Conservation (phyloP, 2,329 filamentous ascomycete species). For the Didymella lethalis region DNA sequence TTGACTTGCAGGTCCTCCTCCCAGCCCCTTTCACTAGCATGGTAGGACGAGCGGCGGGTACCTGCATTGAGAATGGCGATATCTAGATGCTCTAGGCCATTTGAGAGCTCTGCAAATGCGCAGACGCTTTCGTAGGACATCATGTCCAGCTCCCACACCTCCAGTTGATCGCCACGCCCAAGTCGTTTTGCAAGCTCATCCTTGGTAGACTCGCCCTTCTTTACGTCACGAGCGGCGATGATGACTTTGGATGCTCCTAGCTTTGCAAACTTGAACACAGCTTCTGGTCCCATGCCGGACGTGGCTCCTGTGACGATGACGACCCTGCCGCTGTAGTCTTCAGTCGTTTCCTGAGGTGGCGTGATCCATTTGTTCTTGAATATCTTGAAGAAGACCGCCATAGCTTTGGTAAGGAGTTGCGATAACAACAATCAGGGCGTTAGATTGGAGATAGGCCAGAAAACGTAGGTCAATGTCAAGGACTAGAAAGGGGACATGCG, state of each 20-base stretch:
- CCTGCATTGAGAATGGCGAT: conserved; percentile 54
- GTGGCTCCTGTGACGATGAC: conserved; percentile 58
- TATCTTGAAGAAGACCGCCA: conserved; percentile 35
- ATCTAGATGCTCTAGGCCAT: conserved; percentile 46
- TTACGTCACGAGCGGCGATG: conserved; percentile 46
- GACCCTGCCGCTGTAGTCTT: conserved; percentile 49
- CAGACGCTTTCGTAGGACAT: conserved; percentile 45
- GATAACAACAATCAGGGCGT: background rate
- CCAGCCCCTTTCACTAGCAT: conserved; percentile 45
- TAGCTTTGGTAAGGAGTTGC: conserved; percentile 5
- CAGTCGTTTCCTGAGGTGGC: conserved; percentile 45
- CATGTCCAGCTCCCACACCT: conserved; percentile 51
- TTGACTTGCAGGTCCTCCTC: conserved; percentile 65
- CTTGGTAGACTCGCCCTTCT: conserved; percentile 50
- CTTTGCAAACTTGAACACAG: conserved; percentile 48
- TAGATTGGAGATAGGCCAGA: background rate
- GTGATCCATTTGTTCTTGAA: conserved; percentile 46
- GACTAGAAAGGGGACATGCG: background rate
- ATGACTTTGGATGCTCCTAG: conserved; percentile 50
- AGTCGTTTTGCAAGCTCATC: conserved; percentile 38
- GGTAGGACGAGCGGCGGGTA: conserved; percentile 34
- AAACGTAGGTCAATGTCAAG: background rate
- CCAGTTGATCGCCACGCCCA: conserved; percentile 37
- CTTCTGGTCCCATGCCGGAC: conserved; percentile 51
- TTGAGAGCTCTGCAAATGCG: conserved; percentile 42